Evolutionary conservation across 75 land plant genomes (phyloP), one percentile per base, ranked within the genome.

Genomic region (Ceratopteris richardii): DNA sequence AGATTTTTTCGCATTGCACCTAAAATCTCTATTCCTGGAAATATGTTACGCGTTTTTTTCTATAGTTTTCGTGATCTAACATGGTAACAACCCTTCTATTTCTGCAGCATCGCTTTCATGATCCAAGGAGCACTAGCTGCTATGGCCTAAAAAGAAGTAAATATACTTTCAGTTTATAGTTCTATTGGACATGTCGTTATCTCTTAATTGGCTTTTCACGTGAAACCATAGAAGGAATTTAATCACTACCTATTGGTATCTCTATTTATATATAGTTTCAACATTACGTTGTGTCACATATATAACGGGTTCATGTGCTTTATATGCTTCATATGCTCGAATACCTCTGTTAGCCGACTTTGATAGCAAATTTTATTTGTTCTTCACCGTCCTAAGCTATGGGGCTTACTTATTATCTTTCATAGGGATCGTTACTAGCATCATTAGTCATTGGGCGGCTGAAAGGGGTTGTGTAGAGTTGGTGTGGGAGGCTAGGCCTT

Each of bases 331-430:
- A 63, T 63, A 63, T 20, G 30, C 39, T 17, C 17, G 61, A 63
- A 63, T 63, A 63, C 66, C 37, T 37, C 61, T 31, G 2, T 63
- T 63, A 63, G 61, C 64, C 40, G 37, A 21, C 20, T 63, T 54
- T 54, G 21, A 19, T 28, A 63, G 37, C 39, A 61, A 61, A 61
- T 46, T 46, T 24, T 64, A n/a, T n/a, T n/a, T n/a, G n/a, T n/a
- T n/a, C n/a, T n/a, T n/a, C n/a, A n/a, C n/a, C n/a, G n/a, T n/a
- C 53, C 14, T 65, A 3, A 22, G 67, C 40, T 65, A 44, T 54
- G 67, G 67, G 48, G 63, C 39, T 46, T 31, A 65, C 64, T 56
- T 65, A 40, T 61, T 31, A 56, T 40, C 67, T 37, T 54, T 54
- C 0, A 54, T 40, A 42, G 67, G 63, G 52, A 42, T 56, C 31